Evolutionary conservation across 441 rosid genomes (phyloP).

Genomic region (Arabidopsis lyrata): DNA sequence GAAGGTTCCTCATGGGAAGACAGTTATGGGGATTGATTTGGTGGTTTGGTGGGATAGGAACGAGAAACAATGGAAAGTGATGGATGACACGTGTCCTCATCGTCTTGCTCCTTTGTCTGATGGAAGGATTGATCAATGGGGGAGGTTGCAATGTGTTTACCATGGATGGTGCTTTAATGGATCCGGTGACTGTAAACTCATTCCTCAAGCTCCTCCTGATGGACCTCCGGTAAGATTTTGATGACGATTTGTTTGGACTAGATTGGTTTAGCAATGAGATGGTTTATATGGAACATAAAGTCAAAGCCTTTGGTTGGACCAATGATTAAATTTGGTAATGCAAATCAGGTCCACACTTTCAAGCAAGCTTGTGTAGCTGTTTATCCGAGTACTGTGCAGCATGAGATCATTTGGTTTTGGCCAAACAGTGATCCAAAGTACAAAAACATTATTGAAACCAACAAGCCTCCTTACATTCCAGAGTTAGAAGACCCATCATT

Average conservation of each 20-base stretch:
- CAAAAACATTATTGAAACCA: slow-evolving; percentile 61
- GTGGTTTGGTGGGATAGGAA: slow-evolving; percentile 96
- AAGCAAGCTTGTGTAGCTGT: slow-evolving; percentile 81
- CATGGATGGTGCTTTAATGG: slow-evolving; percentile 95
- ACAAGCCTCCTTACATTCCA: slow-evolving; percentile 77
- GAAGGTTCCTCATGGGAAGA: slow-evolving; percentile 77
- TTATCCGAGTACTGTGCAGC: slow-evolving; percentile 76
- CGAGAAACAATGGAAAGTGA: slow-evolving; percentile 80
- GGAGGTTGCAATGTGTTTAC: slow-evolving; percentile 89
- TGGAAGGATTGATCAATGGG: slow-evolving; percentile 91
- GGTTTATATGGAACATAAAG: not conserved
- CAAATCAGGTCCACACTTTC: slow-evolving; percentile 68
- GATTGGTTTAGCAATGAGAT: slow-evolving; percentile 1
- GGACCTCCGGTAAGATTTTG: slow-evolving; percentile 72
- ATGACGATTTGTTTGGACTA: not conserved
- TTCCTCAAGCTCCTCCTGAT: slow-evolving; percentile 85
- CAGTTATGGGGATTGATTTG: slow-evolving; percentile 78
- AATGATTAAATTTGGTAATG: slow-evolving; percentile 25
- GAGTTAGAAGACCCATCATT: slow-evolving; percentile 84
- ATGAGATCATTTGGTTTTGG: slow-evolving; percentile 94
- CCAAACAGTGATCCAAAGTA: slow-evolving; percentile 77
- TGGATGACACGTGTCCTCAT: slow-evolving; percentile 84
- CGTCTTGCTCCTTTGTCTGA: slow-evolving; percentile 89
- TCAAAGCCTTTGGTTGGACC: slow-evolving; percentile 1
- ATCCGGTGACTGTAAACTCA: slow-evolving; percentile 77